Base-by-base conservation (phyloP, 1,139 yeast genomes). In the Pichia inconspicua region DNA sequence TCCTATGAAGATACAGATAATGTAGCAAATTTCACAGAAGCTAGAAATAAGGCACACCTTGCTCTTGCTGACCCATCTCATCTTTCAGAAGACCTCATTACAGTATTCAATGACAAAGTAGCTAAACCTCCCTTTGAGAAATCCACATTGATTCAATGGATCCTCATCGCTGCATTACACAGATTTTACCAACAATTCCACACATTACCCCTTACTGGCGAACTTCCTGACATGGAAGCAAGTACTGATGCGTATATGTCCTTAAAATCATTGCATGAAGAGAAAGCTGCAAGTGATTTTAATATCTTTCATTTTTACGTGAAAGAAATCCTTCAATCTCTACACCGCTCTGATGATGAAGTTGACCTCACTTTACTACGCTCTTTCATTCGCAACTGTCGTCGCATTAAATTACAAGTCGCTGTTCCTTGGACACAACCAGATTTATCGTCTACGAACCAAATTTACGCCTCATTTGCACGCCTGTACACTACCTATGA, bases 171-270 rank as follows among this genome's bases (percentile, higher is more conserved):
- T 34, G 84, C 90, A 0, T 66, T 90, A 45, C 67, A 73, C 35
- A 55, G 57, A 5, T 90, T 80, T 61, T 70, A 81, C 7, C 55
- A 57, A 0, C 53, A 58, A 5, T 66, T 70, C 50, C 65, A 69
- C n/a, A 41, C 53, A 1, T 66, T 85, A 25, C 97, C 97, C 0
- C 67, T 88, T 3, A 73, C 84, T 3, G 96, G 96, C 0, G 74
- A 71, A 1, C 62, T 90, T 12, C 96, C 96, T 0, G 97, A 90
- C 63, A 90, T 92, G 97, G 84, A 86, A 34, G 78, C 96, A 0
- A 81, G 82, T 55, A 82, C 96, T 0, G 66, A 66, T 14, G 73
- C 73, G 47, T 92, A 84, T 61, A 71, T 83, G 10, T 62, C 59
- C 7, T 65, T 92, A 46, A 85, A 82, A 59, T 62, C 62, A 1